Base-by-base conservation (phyloP, 352 stramenopile species). In the Phytophthora hybrid region DNA sequence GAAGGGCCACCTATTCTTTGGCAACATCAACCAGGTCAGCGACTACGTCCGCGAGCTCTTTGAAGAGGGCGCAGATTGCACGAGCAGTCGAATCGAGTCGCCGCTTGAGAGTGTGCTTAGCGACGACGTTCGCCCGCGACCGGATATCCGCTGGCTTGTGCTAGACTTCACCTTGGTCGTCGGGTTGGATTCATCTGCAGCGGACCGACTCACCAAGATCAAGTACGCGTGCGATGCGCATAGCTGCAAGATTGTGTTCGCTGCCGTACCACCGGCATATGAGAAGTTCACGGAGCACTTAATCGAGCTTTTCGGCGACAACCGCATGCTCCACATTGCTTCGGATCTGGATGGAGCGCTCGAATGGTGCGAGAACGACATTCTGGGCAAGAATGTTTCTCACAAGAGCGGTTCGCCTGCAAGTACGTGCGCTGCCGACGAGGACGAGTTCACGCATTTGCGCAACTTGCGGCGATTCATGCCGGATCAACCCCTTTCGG, bases 91-190 rank as follows among this genome's bases (percentile, higher is more conserved):
- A 5, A 62, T 73, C 18, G 47, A 59, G 13, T 66, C 68, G 52
- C 62, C 63, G 31, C 68, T 76, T 31, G 63, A 73, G 23, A 69
- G 66, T 26, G 61, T 69, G 10, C 58, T 76, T 6, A 74, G 71
- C 32, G 60, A 70, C n/a, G 59, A 70, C 11, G n/a, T 63, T 26
- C 70, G 71, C 8, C 71, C 62, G 3, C 69, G 71, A 61, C 54
- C 66, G 4, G 47, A 76, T 10, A 91, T 94, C 18, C 68, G 70
- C 13, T 93, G 75, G 49, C 74, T 95, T 34, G 93, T 98, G 37
- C 81, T 98, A 8, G 94, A 98, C 68, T 98, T 98, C 69, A 97
- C 92, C 1, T 71, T 98, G 2, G 95, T 99, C 0, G 82, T 98
- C 0, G 93, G 93, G 4, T 85, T 99, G 49, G 95, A 98, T 56